Base-by-base conservation (phyloP, 2,329 filamentous ascomycete species). In the Xenosphaeropsis pyriputrescens region DNA sequence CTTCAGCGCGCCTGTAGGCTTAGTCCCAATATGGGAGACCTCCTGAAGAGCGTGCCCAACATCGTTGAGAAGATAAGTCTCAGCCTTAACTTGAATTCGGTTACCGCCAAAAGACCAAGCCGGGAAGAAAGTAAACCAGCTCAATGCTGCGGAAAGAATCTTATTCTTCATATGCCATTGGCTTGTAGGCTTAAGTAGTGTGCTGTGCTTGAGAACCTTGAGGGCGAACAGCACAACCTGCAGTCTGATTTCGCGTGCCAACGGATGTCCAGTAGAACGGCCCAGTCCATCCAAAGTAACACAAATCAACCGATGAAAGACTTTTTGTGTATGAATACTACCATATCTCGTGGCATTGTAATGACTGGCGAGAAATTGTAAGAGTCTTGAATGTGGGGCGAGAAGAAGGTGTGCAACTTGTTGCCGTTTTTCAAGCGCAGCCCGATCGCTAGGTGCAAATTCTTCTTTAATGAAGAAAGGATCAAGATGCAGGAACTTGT, bases 101-200 rank as follows among this genome's bases (percentile, higher is more conserved):
- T 95, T 98, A 50, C 89, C 91, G 40, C 91, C 91, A 58, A 91
- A 96, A 0, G 91, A 93, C 89, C 91, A 98, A 47, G 77, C 75
- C 12, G 88, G 85, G 5, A 84, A 65, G 46, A 78, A 73, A 30
- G 69, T 74, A 58, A 98, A 99, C 93, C 93, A 98, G 43, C 72
- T 76, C 22, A 99, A 64, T 12, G 76, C 88, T 19, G 85, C 86
- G 5, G 85, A 88, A 29, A 99, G 58, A 37, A 94, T 79, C 46
- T 85, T 77, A 52, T 96, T 88, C 56, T 94, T 95, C 29, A 96
- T 64, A 41, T 80, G 76, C 78, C 83, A 91, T 50, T 81, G 77
- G 6, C 78, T 72, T 18, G 72, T 57, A 14, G 65, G 56, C n/a
- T 67, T 68, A 17, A 79, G 68, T 32, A 75, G 75, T 4, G 76